These are phyloP conservation scores for Leptomonas seymouri DNA, from an alignment of 208 protist genomes.

Conservation along the genomic window DNA sequence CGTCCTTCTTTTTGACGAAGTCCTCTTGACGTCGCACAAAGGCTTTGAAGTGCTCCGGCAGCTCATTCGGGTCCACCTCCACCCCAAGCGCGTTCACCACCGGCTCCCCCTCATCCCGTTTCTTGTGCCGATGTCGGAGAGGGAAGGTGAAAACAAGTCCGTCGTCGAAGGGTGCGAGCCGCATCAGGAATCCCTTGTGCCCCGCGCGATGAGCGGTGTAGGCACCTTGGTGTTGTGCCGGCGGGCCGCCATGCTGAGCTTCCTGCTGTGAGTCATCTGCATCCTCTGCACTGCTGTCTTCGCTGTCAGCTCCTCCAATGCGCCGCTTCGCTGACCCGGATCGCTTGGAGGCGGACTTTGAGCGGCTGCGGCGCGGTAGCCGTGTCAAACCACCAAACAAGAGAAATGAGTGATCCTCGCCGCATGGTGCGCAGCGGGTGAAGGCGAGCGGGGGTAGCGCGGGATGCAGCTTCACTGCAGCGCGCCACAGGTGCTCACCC, in stretches of 20 bases:
- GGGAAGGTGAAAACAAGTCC: conserved; percentile 72
- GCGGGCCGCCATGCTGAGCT: not conserved
- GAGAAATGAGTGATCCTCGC: conserved; percentile 77
- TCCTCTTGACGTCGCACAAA: conserved; percentile 89
- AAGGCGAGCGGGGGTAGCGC: conserved; percentile 73
- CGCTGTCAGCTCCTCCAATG: not conserved
- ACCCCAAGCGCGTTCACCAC: conserved; percentile 69
- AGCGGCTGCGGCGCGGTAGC: conserved; percentile 17
- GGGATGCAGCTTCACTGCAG: conserved; percentile 31
- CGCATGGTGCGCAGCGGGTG: conserved; percentile 58
- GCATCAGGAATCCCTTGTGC: conserved; percentile 26
- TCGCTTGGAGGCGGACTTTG: conserved; percentile 9
- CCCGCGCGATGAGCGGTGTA: conserved; percentile 6
- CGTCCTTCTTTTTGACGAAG: conserved; percentile 84
- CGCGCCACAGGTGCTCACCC: conserved; percentile 62
- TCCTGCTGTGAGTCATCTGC: not conserved
- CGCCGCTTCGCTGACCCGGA: conserved; percentile 11
- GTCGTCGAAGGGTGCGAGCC: conserved; percentile 58
- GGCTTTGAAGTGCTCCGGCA: conserved; percentile 75
- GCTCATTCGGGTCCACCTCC: conserved; percentile 65
- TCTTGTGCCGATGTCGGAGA: conserved; percentile 12
- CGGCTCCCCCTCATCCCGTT: conserved; percentile 27
- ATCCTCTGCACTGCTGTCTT: conserved; percentile 8
- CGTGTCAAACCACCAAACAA: conserved; percentile 74
- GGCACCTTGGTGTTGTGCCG: conserved; percentile 7